Conservation (phyloP, 2,329 filamentous ascomycete genomes). For the Colletotrichum horii region DNA sequence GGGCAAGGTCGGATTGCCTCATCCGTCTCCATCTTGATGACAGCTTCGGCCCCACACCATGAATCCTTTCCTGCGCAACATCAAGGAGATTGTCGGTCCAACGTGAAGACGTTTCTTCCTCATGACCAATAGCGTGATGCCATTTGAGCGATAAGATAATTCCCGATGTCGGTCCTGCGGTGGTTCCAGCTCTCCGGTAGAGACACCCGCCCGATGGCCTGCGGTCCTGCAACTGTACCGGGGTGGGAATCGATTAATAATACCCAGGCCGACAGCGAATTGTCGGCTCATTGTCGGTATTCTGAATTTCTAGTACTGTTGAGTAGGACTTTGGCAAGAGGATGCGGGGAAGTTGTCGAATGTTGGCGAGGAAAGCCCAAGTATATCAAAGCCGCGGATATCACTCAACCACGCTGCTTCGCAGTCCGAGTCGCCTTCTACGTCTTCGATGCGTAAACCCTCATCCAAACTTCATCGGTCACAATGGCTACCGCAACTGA, state of each 20-base stretch:
- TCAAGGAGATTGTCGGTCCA: fast-evolving
- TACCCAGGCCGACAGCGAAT: fast-evolving
- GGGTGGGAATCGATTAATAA: background rate
- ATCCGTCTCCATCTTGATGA: background rate
- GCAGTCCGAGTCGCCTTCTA: background rate
- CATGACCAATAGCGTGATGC: fast-evolving
- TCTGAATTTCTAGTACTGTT: fast-evolving
- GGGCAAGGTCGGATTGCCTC: background rate
- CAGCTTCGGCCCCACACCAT: background rate
- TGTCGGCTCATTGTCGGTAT: background rate
- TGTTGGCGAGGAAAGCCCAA: background rate
- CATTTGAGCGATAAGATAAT: fast-evolving
- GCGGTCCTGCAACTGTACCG: background rate
- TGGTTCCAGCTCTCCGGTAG: background rate
- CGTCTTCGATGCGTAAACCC: fast-evolving
- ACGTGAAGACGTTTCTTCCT: background rate
- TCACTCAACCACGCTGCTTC: background rate
- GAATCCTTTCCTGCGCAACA: background rate
- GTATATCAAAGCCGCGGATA: background rate
- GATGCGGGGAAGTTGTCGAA: background rate
- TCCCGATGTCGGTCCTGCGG: background rate
- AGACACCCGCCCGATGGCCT: fast-evolving
- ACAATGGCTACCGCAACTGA: background rate
- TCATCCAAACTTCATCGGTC: background rate
- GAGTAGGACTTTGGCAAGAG: fast-evolving